Percentiles rank a stretch among this genome's conserved stretches.
These are phyloP conservation scores for Alternaria sp. DNA, from an alignment of 2,329 filamentous ascomycete species.

Conservation along the genomic window DNA sequence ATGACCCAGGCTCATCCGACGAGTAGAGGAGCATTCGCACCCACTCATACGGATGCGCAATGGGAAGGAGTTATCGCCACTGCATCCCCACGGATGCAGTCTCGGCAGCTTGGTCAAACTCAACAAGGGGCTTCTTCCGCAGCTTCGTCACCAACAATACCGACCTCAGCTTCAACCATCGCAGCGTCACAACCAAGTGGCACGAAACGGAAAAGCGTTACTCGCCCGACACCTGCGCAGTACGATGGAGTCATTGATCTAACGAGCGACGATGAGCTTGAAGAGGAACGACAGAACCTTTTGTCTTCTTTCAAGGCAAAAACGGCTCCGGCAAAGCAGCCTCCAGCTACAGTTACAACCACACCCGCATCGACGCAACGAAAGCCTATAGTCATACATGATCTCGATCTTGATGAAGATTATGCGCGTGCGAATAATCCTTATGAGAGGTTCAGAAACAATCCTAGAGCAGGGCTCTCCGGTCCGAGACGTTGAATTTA, in stretches of 20 bases:
- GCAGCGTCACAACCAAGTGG: background rate
- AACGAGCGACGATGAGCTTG: conserved; percentile 17
- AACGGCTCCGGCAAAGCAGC: background rate
- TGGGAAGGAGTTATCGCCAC: conserved; percentile 1
- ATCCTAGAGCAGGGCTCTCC: background rate
- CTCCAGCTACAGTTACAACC: background rate
- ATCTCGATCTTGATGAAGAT: background rate
- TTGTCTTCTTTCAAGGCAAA: conserved; percentile 17
- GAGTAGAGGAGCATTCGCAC: background rate
- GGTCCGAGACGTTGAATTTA: background rate
- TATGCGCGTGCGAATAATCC: background rate
- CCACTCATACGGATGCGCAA: conserved; percentile 1
- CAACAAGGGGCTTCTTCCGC: background rate
- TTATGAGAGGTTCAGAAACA: background rate
- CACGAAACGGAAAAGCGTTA: background rate
- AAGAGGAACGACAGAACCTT: conserved; percentile 19
- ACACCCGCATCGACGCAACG: background rate
- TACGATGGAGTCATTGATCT: conserved; percentile 20
- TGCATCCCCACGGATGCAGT: background rate
- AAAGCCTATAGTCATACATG: background rate
- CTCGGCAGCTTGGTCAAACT: background rate
- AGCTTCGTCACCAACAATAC: background rate
- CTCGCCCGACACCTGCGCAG: background rate
- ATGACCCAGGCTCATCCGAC: background rate
- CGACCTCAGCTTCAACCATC: background rate